Conservation (phyloP, 2,329 filamentous ascomycete genomes). For the Colletotrichum melonis region DNA sequence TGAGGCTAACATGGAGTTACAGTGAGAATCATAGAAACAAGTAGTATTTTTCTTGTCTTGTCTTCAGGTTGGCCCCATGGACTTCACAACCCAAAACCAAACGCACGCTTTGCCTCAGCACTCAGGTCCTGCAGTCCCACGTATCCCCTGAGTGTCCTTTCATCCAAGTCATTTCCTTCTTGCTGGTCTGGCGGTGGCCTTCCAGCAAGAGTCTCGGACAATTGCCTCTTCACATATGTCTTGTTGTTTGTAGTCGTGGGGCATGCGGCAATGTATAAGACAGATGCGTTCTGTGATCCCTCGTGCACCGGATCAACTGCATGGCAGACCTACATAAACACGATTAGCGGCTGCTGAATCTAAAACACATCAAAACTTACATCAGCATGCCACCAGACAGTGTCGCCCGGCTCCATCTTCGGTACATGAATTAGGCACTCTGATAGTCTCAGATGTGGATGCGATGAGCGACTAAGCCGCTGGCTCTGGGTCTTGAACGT, state of each 20-base stretch:
- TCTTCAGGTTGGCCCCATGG: not conserved
- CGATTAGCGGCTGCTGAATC: not conserved
- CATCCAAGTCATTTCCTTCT: constrained; percentile 46
- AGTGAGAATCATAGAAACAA: not conserved
- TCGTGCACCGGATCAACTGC: constrained; percentile 52
- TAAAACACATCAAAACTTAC: constrained; percentile 39
- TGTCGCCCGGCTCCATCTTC: constrained; percentile 50
- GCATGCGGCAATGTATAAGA: constrained; percentile 49
- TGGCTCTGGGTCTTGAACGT: constrained; percentile 49
- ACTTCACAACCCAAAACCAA: constrained; percentile 4
- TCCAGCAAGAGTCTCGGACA: constrained; percentile 47
- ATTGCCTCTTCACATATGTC: constrained; percentile 38
- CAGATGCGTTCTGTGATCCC: constrained; percentile 46
- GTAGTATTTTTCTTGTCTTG: not conserved
- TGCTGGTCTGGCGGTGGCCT: constrained; percentile 56
- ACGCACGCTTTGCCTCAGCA: constrained; percentile 13
- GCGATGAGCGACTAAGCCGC: constrained; percentile 46
- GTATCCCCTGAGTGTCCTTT: constrained; percentile 19
- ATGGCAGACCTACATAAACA: constrained; percentile 45
- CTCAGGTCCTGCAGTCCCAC: constrained; percentile 9
- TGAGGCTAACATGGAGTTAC: not conserved
- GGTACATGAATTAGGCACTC: constrained; percentile 52
- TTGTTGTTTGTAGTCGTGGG: constrained; percentile 45
- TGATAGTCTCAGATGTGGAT: constrained; percentile 51
- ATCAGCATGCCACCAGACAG: constrained; percentile 54